Evolutionary conservation across 371 early-diverging fungal species (phyloP).

Genomic region (Lichtheimia hyalospora): DNA sequence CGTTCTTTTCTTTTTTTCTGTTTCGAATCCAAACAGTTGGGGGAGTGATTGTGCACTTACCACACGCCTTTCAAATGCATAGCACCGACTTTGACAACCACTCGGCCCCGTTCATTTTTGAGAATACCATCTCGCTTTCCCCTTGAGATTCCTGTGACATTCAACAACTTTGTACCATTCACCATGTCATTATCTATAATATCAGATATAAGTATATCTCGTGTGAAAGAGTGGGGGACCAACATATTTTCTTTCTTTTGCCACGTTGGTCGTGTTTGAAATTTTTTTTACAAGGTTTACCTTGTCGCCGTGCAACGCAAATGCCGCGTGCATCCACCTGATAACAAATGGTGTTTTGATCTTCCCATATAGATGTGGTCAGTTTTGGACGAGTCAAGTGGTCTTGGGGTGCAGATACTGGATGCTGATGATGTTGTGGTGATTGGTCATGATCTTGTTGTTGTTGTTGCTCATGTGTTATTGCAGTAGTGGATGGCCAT

Average conservation of each 20-base stretch:
- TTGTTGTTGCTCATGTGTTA: neutral
- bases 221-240: neutral
- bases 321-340: constrained; percentile 78
- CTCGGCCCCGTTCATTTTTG: constrained; percentile 83
- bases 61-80: constrained; percentile 90
- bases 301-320: constrained; percentile 78
- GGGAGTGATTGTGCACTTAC: constrained; percentile 33
- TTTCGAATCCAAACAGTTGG: neutral
- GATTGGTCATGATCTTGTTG: neutral
- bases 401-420: constrained; percentile 9
- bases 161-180: constrained; percentile 83
- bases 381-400: constrained; percentile 49
- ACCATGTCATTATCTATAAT: constrained; percentile 75
- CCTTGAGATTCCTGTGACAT: constrained; percentile 84
- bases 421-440: neutral
- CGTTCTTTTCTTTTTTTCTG: constrained; percentile 66
- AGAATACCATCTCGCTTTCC: constrained; percentile 86
- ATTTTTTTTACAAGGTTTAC: constrained; percentile 26
- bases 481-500: too few relatives aligned
- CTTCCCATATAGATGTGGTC: constrained; percentile 81
- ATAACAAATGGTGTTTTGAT: constrained; percentile 75
- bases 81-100: constrained; percentile 83
- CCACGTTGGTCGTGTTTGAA: constrained; percentile 4
- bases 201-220: neutral
- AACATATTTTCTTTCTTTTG: neutral